Percentiles rank a stretch among this genome's conserved stretches.
Conservation (phyloP, 345 rosid species). For the Gynandropsis gynandra region DNA sequence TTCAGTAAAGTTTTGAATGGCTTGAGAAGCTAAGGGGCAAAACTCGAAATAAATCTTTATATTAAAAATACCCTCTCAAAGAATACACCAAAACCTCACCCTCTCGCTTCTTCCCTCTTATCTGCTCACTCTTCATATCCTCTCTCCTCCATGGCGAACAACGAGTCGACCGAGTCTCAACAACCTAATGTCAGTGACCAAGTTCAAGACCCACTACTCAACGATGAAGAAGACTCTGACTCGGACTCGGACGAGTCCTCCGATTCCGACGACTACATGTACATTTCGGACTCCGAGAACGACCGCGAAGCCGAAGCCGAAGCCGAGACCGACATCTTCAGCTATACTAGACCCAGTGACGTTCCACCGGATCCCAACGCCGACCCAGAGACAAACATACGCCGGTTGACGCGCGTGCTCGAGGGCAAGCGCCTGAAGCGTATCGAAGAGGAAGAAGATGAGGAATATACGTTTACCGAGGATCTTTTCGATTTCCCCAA, state of each 20-base stretch:
- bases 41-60: neutral
- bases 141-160: slow-evolving; percentile 37
- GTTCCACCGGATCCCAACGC: slow-evolving; percentile 27
- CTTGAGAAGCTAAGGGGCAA: too few species aligned
- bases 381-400: slow-evolving; percentile 47
- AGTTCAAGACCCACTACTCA: slow-evolving; percentile 16
- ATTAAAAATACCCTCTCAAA: slow-evolving; percentile 6
- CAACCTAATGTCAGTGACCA: slow-evolving; percentile 7
- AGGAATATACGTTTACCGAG: slow-evolving; percentile 25
- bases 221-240: slow-evolving; percentile 27
- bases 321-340: slow-evolving; percentile 16
- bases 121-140: slow-evolving; percentile 24
- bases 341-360: slow-evolving; percentile 40
- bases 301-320: slow-evolving; percentile 24
- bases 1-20: too few species aligned
- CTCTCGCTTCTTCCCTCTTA: slow-evolving; percentile 8
- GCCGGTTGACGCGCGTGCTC: slow-evolving; percentile 34
- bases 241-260: slow-evolving; percentile 43
- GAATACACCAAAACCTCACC: slow-evolving; percentile 24
- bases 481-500: slow-evolving; percentile 60
- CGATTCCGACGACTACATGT: slow-evolving; percentile 20
- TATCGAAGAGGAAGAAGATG: slow-evolving; percentile 44
- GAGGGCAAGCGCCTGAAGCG: slow-evolving; percentile 34
- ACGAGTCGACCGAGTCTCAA: slow-evolving; percentile 24
- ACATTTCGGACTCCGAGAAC: slow-evolving; percentile 33